Evolutionary conservation across 148 eudicot species (phyloP), one percentile per base, ranked within the genome.

Genomic region (Gaultheria prostrata): DNA sequence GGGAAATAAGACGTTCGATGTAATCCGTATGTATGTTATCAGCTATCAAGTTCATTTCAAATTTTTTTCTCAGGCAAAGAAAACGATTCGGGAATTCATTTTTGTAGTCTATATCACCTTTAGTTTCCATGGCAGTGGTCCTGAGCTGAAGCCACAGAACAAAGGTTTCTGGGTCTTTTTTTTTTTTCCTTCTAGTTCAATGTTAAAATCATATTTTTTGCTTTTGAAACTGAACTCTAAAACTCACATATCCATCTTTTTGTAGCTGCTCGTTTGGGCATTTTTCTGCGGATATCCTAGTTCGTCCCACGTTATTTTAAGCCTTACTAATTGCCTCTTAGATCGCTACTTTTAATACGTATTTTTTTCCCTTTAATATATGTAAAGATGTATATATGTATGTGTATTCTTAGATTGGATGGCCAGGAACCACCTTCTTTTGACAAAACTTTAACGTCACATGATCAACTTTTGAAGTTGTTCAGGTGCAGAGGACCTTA

Each of bases 331-430:
- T 63, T 21, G 70, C n/a, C 45, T 59, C 50, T 39, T 12, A 5
- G 43, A 30, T 77, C 5, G 6, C 63, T 76, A 76, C 33, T 76
- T 77, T 77, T 77, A 28, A 30, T 51, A n/a, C n/a, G n/a, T n/a
- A n/a, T 53, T 78, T 56, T 32, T 77, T 1, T 1, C 43, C 43
- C 1, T 53, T 26, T 50, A 18, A 2, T 15, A 28, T 69, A 26
- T 65, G 32, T 65, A 67, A 2, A 67, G 15, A 67, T 30, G 35
- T 3, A 14, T 67, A 28, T 69, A 1, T 70, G 72, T 30, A 8
- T 71, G 4, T 71, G n/a, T 74, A 21, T 75, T 75, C 2, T 26
- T 46, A 75, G 78, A 49, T 45, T 48, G 78, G 54, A 75, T 46
- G 78, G 78, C 46, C 78, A 46, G 54, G 32, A 75, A n/a, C 30